Evolutionary conservation across 164 flowering plant species (phyloP), one percentile per base, ranked within the genome.

Genomic region (grape (Vitis vinifera)): DNA sequence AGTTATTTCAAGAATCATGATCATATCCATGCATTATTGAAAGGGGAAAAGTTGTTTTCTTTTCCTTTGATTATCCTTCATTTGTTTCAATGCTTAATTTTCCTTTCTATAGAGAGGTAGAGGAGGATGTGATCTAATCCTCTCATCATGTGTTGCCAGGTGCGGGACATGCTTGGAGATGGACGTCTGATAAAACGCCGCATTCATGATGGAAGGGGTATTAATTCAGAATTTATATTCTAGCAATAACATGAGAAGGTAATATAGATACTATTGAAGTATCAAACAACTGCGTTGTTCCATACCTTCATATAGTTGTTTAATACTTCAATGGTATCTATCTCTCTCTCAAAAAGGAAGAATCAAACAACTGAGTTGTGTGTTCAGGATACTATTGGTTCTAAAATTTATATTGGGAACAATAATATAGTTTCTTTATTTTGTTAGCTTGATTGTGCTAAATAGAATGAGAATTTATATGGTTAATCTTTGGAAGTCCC

Each of bases 141-240:
- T 60, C 7, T 44, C 47, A 49, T 49, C 71, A 48, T 17, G 47
- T 48, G 15, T 62, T 74, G 63, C 16, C 79, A 91, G 99, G 98
- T 95, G 59, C 81, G 98, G 19, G 99, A 95, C 76, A 88, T 95
- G 88, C 92, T 95, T 77, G 98, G 99, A 70, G 98, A 95, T 85
- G 99, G 99, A 17, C 97, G 98, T 60, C 87, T 95, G 59, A 93
- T 95, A 68, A 95, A 95, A 75, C 93, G 99, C 44, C 94, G 98
- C 12, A 73, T 93, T 68, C 89, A 68, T 75, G 99, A 95, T 85
- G 99, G 99, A 77, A 86, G 79, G 91, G 99, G 99, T 92, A 59
- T 19, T 37, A 14, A 13, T n/a, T 66, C 19, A 49, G 29, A 27
- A 57, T 31, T 66, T 56, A 37, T 48, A 48, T 53, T 30, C 44